A percentile compares a stretch with the other conserved stretches of the same genome.
phyloP scores from a whole-genome alignment of 129 eudicot species.

The Artemisia annua region DNA sequence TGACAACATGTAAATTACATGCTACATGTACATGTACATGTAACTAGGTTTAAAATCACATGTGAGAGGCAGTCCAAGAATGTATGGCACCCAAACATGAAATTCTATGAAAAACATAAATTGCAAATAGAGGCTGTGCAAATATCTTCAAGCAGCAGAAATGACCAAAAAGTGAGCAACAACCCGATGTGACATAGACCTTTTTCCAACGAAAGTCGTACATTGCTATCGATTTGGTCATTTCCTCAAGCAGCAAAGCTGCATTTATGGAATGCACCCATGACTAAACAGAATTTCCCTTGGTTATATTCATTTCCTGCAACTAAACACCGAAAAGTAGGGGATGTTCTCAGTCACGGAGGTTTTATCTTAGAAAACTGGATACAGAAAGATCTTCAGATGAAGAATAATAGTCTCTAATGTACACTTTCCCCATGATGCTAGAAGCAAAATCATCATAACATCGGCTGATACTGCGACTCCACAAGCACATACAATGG shows the following conservation, averaged over 20 bases:
- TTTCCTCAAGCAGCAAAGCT: constrained; percentile 1
- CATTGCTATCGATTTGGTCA: neutral
- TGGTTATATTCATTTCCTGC: constrained; percentile 30
- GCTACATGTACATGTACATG: neutral
- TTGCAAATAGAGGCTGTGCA: neutral
- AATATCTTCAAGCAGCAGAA: neutral
- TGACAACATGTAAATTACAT: neutral
- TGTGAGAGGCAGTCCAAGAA: too few species aligned
- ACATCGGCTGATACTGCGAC: constrained; percentile 36
- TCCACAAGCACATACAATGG: constrained; percentile 64
- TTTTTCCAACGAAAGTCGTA: neutral
- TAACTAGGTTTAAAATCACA: too few species aligned
- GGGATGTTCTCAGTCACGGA: constrained; percentile 8
- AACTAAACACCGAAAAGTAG: constrained; percentile 5
- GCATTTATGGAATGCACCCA: constrained; percentile 25
- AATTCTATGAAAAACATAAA: neutral
- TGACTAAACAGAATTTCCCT: constrained; percentile 7
- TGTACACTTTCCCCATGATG: neutral
- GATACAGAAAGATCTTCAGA: constrained; percentile 17
- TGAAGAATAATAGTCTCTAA: neutral
- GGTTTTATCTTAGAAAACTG: constrained; percentile 21
- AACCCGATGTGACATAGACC: neutral
- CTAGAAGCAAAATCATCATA: too few species aligned
- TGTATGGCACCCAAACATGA: neutral
- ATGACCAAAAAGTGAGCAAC: neutral